Evolutionary conservation across 2,329 filamentous ascomycete genomes (phyloP).

Genomic region (Cladophialophora psammophila): DNA sequence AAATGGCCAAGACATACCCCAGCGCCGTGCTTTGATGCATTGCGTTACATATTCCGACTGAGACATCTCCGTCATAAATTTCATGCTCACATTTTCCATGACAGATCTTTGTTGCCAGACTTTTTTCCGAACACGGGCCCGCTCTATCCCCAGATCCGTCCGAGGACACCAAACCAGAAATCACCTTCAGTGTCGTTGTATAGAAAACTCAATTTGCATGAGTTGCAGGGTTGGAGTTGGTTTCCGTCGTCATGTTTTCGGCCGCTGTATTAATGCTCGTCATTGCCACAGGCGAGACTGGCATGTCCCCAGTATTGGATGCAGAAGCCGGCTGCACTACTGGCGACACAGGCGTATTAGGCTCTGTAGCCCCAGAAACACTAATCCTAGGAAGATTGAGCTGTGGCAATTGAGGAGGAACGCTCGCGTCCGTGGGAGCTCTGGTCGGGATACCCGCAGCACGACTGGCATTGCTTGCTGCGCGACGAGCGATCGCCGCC

Average conservation of each 20-base stretch:
- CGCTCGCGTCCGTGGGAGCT: constrained; percentile 23
- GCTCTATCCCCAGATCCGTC: neutral
- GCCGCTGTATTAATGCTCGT: neutral
- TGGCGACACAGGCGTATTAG: constrained; percentile 36
- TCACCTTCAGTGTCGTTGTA: neutral
- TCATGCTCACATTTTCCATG: constrained; percentile 9
- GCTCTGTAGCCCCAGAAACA: constrained; percentile 39
- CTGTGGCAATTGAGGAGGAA: constrained; percentile 32
- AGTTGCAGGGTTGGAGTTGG: neutral
- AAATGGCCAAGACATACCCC: neutral
- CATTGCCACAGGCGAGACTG: constrained; percentile 10
- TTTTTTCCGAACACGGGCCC: neutral
- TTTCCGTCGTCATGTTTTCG: neutral
- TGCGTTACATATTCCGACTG: neutral
- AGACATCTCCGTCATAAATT: constrained; percentile 4
- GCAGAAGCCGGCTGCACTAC: neutral
- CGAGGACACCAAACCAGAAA: neutral
- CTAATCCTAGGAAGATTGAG: constrained; percentile 40
- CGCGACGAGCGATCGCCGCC: constrained; percentile 36
- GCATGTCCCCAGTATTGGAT: constrained; percentile 7
- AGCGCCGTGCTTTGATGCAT: constrained; percentile 24
- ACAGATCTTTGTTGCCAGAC: neutral
- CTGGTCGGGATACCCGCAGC: constrained; percentile 26
- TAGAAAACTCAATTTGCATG: neutral
- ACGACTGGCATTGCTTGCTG: constrained; percentile 33